Percentiles rank a stretch among this genome's conserved stretches.
phyloP scores from a whole-genome alignment of 352 stramenopile species.

The Thraustochytrium striatum region DNA sequence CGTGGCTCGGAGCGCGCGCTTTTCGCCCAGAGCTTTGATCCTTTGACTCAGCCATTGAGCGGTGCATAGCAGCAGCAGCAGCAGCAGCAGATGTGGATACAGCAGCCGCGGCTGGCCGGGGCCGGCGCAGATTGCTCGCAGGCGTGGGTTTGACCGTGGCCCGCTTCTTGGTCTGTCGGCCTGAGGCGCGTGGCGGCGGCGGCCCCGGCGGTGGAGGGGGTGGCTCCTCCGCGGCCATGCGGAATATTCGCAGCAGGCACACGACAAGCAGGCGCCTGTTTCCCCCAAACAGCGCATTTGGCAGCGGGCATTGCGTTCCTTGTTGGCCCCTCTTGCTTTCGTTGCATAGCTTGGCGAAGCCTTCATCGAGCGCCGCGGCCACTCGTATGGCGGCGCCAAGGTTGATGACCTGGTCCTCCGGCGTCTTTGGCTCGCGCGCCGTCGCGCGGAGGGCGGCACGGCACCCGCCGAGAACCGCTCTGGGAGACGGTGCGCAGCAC shows the following conservation, averaged over 20 bases:
- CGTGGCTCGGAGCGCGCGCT: too few species aligned
- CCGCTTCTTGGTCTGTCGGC: too few species aligned
- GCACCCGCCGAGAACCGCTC: not conserved
- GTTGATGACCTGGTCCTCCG: not conserved
- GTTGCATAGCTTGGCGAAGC: not conserved
- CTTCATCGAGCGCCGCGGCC: not conserved
- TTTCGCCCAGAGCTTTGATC: too few species aligned
- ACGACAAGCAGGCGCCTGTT: not conserved
- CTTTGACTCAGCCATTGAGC: too few species aligned
- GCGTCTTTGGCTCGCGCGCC: not conserved
- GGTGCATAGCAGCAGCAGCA: too few species aligned
- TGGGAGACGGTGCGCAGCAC: not conserved
- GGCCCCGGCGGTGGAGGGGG: not conserved
- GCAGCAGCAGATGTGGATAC: too few species aligned
- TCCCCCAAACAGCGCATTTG: not conserved
- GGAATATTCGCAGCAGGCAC: not conserved
- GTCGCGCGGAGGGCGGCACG: not conserved
- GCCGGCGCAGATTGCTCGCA: too few species aligned
- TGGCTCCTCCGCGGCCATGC: not conserved
- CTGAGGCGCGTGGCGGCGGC: too few species aligned
- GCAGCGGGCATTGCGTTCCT: not conserved
- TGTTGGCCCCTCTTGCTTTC: too few species aligned
- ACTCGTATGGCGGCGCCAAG: constrained; percentile 11
- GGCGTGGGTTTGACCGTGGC: too few species aligned
- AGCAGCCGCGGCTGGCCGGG: too few species aligned